These are phyloP conservation scores for Hymenoscyphus occultus DNA, from an alignment of 2,329 filamentous ascomycete genomes.

Conservation along the genomic window DNA sequence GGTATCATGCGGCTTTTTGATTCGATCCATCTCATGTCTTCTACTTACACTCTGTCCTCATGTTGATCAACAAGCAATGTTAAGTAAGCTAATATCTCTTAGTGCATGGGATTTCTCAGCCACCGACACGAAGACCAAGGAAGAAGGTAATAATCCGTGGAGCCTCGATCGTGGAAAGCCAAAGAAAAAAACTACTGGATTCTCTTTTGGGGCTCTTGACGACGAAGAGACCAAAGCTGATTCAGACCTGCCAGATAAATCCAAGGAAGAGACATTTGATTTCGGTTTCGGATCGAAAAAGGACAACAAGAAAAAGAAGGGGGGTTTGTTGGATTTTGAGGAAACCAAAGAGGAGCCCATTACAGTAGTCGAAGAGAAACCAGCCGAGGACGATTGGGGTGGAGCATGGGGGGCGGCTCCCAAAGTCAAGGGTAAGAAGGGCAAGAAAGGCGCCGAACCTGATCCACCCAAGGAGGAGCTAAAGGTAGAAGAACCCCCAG, in stretches of 20 bases:
- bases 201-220: constrained; percentile 50
- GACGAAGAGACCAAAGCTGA: constrained; percentile 38
- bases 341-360: constrained; percentile 29
- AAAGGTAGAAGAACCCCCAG: constrained; percentile 28
- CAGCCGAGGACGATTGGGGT: constrained; percentile 48
- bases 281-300: constrained; percentile 42
- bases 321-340: constrained; percentile 26
- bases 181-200: constrained; percentile 50
- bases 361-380: constrained; percentile 29
- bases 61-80: background rate
- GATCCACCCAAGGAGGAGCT: constrained; percentile 32
- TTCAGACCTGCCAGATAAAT: constrained; percentile 32
- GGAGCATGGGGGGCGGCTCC: constrained; percentile 42
- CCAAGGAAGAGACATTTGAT: constrained; percentile 39
- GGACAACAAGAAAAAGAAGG: constrained; percentile 46
- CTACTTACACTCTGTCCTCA: background rate
- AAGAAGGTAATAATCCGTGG: constrained; percentile 50
- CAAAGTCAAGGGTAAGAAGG: constrained; percentile 50
- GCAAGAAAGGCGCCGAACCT: constrained; percentile 31
- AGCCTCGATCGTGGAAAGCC: constrained; percentile 45
- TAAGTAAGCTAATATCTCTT: constrained; percentile 7
- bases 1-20: background rate
- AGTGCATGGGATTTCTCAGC: constrained; percentile 31
- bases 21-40: background rate
- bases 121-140: constrained; percentile 42